Base-by-base conservation (phyloP, 768 basidiomycete genomes). In the Mycena rosella region DNA sequence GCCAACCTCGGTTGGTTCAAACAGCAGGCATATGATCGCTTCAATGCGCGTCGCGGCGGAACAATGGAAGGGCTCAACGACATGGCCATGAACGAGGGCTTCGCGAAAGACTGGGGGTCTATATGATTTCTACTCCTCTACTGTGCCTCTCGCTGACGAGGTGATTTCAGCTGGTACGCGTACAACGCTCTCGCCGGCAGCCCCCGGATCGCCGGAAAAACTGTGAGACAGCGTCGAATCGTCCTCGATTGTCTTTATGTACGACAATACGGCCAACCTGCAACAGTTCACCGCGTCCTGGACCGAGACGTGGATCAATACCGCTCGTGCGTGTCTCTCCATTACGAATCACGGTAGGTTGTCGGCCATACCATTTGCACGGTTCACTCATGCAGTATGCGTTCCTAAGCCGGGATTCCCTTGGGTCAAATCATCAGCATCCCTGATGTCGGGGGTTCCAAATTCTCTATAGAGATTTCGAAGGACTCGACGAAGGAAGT, bases 281-380 rank as follows among this genome's bases (percentile, higher is more conserved):
- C 36, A 55, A 32, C 34, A 40, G 4, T 55, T 55, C 36, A 6
- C 20, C 11, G 54, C 54, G 22, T 38, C 20, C 11, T 55, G 54
- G 54, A 55, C 36, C 18, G 54, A 55, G 36, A 54, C 34, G 52
- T 54, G 52, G 34, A 54, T 34, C 22, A 54, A 54, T 34, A 54
- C 20, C 20, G 29, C 13, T 1, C 36, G 22, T 8, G 54, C 54
- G 7, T 26, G 22, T 24, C 54, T 55, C 20, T 40, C 54, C 2
- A 55, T 55, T 36, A 24, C 36, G 20, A 55, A 36, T 18, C 34
- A n/a, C 22, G 20, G 54, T 55, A 2, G 11, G 54, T 55, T 38
- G 1, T 15, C 8, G n/a, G 1, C n/a, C 7, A 5, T 24, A 17
- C 4, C 9, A 38, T 15, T 24, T 40, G 1, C 24, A 36, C 11